Percentiles rank a stretch among this genome's conserved stretches.
phyloP scores from a whole-genome alignment of 2,329 filamentous ascomycete species.

The Trichoderma sp. region DNA sequence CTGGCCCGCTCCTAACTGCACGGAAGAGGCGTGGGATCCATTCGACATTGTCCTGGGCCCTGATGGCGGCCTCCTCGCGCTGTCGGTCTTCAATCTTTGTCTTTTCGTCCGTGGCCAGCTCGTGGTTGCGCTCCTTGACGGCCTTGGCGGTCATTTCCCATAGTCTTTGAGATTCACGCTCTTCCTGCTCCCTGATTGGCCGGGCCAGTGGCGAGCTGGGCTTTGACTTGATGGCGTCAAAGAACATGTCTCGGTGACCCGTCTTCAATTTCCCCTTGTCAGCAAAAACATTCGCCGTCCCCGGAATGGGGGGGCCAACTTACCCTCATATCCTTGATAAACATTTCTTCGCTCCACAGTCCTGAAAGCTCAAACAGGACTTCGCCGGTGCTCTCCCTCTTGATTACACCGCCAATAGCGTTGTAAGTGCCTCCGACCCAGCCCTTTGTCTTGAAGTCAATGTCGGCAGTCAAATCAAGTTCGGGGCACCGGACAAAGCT shows the following conservation, averaged over 20 bases:
- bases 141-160: constrained; percentile 82
- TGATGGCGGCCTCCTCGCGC: constrained; percentile 78
- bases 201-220: constrained; percentile 70
- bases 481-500: constrained; percentile 91
- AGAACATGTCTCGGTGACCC: constrained; percentile 83
- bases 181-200: constrained; percentile 80
- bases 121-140: constrained; percentile 81
- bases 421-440: constrained; percentile 97
- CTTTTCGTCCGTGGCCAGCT: constrained; percentile 88
- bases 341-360: constrained; percentile 93
- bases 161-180: constrained; percentile 83
- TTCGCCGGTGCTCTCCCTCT: constrained; percentile 81
- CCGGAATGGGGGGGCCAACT: constrained; percentile 30
- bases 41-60: constrained; percentile 73
- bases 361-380: constrained; percentile 88
- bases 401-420: constrained; percentile 87
- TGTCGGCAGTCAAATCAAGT: constrained; percentile 77
- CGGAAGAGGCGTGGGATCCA: constrained; percentile 90
- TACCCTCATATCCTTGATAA: constrained; percentile 77
- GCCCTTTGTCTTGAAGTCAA: constrained; percentile 98
- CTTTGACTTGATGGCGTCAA: constrained; percentile 77
- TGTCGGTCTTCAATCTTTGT: constrained; percentile 93
- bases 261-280: constrained; percentile 52
- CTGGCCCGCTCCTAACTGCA: constrained; percentile 65
- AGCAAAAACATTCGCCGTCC: neutral